Evolutionary conservation across 2,329 filamentous ascomycete species (phyloP).

Genomic region (Claviceps africana): DNA sequence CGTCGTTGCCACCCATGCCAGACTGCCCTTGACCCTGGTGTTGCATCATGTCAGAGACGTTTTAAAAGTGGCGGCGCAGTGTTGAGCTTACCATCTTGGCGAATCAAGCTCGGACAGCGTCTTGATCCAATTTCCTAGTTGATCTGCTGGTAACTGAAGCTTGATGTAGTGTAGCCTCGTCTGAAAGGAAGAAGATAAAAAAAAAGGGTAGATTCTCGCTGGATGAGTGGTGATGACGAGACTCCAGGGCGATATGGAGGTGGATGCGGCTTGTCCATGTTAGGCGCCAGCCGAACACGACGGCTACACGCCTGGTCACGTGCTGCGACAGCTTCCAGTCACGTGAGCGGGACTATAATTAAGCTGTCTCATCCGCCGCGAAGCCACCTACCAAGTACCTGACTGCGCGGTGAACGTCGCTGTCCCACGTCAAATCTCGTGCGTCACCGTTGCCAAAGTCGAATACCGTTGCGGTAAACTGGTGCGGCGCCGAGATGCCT

Average conservation of each 20-base stretch:
- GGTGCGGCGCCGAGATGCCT: not conserved
- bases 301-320: slow-evolving; percentile 15
- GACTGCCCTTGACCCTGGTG: slow-evolving; percentile 70
- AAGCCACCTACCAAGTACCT: too few relatives aligned
- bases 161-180: not conserved
- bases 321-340: not conserved
- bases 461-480: too few relatives aligned
- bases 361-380: not conserved
- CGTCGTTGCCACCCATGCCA: slow-evolving; percentile 69
- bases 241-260: slow-evolving; percentile 11
- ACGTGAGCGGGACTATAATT: not conserved
- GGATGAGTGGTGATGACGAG: slow-evolving; percentile 10
- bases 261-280: slow-evolving; percentile 15
- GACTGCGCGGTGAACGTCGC: too few relatives aligned
- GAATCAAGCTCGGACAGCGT: slow-evolving; percentile 17
- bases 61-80: not conserved
- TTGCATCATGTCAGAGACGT: not conserved
- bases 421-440: too few relatives aligned
- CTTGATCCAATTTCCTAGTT: not conserved
- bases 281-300: slow-evolving; percentile 34
- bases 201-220: not conserved
- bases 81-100: slow-evolving; percentile 22
- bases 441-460: too few relatives aligned
- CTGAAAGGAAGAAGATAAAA: not conserved
- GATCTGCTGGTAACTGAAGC: not conserved